Evolutionary conservation across 2,329 filamentous ascomycete genomes (phyloP).

Genomic region (Mycosphaerelloides madeirae): DNA sequence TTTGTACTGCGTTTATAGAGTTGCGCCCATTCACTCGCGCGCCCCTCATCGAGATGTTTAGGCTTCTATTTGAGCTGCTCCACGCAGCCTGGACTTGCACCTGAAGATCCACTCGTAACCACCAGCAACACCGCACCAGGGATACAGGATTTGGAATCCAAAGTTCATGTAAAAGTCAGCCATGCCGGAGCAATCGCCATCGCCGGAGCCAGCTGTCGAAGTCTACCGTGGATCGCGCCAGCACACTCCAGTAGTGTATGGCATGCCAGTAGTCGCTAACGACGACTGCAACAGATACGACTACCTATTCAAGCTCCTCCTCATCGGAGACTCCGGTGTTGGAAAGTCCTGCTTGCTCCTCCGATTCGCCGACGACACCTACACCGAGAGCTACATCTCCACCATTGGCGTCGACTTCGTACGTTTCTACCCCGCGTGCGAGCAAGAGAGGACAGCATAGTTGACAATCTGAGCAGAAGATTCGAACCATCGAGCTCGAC

Average conservation of each 20-base stretch:
- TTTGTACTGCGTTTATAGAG: too few species aligned
- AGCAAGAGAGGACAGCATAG: not conserved
- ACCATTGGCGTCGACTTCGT: slow-evolving; percentile 99
- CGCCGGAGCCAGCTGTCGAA: too few species aligned
- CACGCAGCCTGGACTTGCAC: too few species aligned
- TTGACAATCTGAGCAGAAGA: slow-evolving; percentile 67
- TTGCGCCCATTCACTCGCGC: too few species aligned
- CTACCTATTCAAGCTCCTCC: slow-evolving; percentile 99
- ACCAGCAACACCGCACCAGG: not conserved
- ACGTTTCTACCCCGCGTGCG: slow-evolving; percentile 42
- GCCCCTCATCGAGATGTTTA: too few species aligned
- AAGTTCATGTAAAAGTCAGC: too few species aligned
- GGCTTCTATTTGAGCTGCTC: too few species aligned
- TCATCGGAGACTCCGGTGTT: slow-evolving; percentile 99
- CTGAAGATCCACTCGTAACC: too few species aligned
- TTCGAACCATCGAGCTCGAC: slow-evolving; percentile 98
- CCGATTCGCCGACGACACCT: slow-evolving; percentile 97
- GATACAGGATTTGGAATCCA: too few species aligned
- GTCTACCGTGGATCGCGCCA: too few species aligned
- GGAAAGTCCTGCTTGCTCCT: slow-evolving; percentile 98
- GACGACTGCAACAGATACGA: slow-evolving; percentile 71
- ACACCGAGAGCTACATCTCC: slow-evolving; percentile 99
- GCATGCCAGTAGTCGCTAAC: not conserved
- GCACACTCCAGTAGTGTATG: too few species aligned
- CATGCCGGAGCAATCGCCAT: too few species aligned